Evolutionary conservation across 495 filamentous ascomycete genomes (phyloP).

Genomic region (Penicillium flavigenum): DNA sequence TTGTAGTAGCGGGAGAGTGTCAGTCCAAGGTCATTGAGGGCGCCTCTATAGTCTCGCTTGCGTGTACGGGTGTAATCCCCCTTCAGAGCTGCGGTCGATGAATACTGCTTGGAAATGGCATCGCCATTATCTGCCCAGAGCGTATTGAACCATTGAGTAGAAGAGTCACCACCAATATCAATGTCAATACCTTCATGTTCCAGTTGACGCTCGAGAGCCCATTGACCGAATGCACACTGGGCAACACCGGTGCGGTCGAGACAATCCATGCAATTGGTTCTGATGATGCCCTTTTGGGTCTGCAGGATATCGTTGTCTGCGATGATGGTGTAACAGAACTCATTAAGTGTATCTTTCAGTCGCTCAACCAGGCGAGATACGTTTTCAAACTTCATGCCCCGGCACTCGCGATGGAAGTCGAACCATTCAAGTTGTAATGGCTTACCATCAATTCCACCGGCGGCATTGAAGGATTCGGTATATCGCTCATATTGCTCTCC

Average conservation of each 20-base stretch:
- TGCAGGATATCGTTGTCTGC: constrained; percentile 49
- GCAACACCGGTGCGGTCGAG: constrained; percentile 92
- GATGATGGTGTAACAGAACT: constrained; percentile 63
- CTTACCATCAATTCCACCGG: constrained; percentile 51
- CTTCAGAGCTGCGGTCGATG: constrained; percentile 89
- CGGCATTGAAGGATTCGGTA: constrained; percentile 60
- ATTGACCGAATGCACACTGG: constrained; percentile 78
- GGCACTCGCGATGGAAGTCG: constrained; percentile 86
- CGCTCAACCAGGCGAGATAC: constrained; percentile 73
- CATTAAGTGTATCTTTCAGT: constrained; percentile 60
- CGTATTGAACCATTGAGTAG: constrained; percentile 87
- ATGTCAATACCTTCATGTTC: constrained; percentile 71
- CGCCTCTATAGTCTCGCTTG: constrained; percentile 88
- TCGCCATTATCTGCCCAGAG: constrained; percentile 94
- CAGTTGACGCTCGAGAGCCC: constrained; percentile 73
- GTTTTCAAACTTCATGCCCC: constrained; percentile 97
- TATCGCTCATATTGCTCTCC: constrained; percentile 73
- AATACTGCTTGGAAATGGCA: constrained; percentile 63
- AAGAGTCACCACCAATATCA: constrained; percentile 63
- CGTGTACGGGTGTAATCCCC: constrained; percentile 91
- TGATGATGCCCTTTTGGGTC: constrained; percentile 69
- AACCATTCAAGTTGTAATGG: constrained; percentile 87
- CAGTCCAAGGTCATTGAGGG: constrained; percentile 87
- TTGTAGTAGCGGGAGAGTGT: constrained; percentile 66
- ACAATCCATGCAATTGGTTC: constrained; percentile 98